Base-by-base conservation (phyloP, 768 basidiomycete species). In the Boletus insuetus region DNA sequence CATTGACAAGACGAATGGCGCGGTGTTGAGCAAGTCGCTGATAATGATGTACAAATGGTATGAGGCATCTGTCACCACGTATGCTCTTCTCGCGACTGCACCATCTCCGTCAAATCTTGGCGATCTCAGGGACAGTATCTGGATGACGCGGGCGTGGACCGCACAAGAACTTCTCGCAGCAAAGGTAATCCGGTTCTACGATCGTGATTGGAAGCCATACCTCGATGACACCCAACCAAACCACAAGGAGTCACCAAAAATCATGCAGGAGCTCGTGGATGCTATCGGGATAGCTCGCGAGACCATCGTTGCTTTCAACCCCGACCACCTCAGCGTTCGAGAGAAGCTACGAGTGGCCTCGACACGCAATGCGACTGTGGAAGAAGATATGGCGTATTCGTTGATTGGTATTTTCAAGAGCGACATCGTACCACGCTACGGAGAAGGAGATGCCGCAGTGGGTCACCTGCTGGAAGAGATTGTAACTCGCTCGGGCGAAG, bases 71-170 rank as follows among this genome's bases (percentile, higher is more conserved):
- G 46, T 53, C 3, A 37, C 42, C 11, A 60, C 54, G 2, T 9
- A 60, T 3, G 49, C 38, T 6, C 20, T 44, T 17, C 60, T 61
- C 20, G n/a, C 9, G 32, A 32, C 14, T 13, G 32, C 26, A 5
- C 8, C 3, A 3, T 20, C 31, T n/a, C 46, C 40, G 7, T 56
- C 46, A 14, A 12, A 1, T 13, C 31, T 34, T 11, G 40, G 34
- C 17, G 45, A 26, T 32, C 58, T 61, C 13, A 24, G 5, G 7
- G 10, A 4, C 6, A 56, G 47, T 32, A 1, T 35, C 3, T 61
- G 60, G 60, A 60, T 61, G 60, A 53, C 37, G 2, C 58, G 58
- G 13, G 59, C 51, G 6, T 61, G 60, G 60, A 57, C 60, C 0
- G 31, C 47, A 4, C 62, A 54, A 35, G 61, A 62, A 20, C 46